Conservation (phyloP, 371 early-diverging fungal genomes). For the Capniomyces stellatus region DNA sequence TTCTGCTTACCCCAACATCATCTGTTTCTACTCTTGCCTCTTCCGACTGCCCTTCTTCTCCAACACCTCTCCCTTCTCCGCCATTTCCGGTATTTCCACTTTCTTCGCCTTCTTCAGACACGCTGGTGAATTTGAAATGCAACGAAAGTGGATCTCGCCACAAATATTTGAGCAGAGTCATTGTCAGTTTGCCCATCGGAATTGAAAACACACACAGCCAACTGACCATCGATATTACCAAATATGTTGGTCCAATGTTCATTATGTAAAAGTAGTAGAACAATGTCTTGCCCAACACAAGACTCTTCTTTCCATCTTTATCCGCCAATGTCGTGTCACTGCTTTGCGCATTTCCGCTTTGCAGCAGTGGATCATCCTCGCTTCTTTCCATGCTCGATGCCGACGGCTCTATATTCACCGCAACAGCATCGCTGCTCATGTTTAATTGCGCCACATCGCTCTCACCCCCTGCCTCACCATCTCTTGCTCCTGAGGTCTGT, state of each 20-base stretch:
- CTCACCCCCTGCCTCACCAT: conserved; percentile 5
- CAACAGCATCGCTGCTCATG: background rate
- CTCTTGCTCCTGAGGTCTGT: conserved; percentile 16
- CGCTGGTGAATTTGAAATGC: conserved; percentile 38
- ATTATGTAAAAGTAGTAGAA: conserved; percentile 13
- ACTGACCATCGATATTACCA: conserved; percentile 51
- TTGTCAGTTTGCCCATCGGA: conserved; percentile 84
- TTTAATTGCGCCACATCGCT: background rate
- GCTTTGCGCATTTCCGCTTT: conserved; percentile 2
- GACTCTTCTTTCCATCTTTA: conserved; percentile 4
- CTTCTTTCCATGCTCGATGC: too few species aligned
- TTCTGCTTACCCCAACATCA: too few species aligned
- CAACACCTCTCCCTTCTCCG: background rate
- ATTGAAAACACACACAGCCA: conserved; percentile 75
- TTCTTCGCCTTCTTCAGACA: background rate
- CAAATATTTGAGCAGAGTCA: conserved; percentile 49
- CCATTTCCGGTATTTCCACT: background rate
- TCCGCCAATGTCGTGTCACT: conserved; percentile 4
- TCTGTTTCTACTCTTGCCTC: too few species aligned
- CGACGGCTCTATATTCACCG: conserved; percentile 3
- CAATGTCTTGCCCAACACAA: conserved; percentile 13
- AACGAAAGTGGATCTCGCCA: conserved; percentile 60
- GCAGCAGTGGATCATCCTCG: conserved; percentile 16
- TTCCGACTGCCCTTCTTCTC: too few species aligned
- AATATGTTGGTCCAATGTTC: conserved; percentile 48